Evolutionary conservation across 345 rosid genomes (phyloP).

Genomic region (Rhodamnia argentea): DNA sequence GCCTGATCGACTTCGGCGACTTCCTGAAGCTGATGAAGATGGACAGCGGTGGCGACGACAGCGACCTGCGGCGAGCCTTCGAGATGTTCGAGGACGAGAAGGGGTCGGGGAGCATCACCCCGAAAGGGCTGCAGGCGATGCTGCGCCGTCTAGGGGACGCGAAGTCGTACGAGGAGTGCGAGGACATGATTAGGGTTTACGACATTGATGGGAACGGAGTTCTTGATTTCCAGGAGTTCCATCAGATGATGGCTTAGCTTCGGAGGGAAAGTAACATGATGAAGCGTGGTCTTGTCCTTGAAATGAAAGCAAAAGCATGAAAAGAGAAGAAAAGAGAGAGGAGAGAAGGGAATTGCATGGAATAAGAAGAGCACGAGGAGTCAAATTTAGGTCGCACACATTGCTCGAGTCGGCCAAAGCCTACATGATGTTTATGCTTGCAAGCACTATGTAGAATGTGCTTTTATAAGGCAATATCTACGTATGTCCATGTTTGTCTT

Average conservation of each 20-base stretch:
- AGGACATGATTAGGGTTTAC: conserved; percentile 63
- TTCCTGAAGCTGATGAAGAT: conserved; percentile 50
- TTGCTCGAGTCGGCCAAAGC: not conserved
- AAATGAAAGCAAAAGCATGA: not conserved
- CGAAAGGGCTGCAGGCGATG: conserved; percentile 68
- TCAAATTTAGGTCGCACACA: not conserved
- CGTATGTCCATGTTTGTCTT: not conserved
- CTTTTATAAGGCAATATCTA: not conserved
- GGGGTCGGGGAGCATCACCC: conserved; percentile 71
- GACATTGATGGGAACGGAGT: conserved; percentile 83
- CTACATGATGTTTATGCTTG: not conserved
- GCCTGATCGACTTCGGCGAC: conserved; percentile 52
- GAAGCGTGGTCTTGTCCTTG: not conserved
- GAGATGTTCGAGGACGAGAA: conserved; percentile 83
- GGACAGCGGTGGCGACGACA: conserved; percentile 2
- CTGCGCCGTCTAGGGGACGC: conserved; percentile 57
- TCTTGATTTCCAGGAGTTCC: conserved; percentile 75
- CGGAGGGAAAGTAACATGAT: not conserved
- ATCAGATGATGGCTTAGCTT: conserved; percentile 57
- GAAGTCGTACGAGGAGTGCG: conserved; percentile 62
- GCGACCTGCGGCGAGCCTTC: conserved; percentile 51
- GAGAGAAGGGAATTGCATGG: not conserved
- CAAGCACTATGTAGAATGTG: not conserved
- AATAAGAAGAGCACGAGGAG: not conserved
- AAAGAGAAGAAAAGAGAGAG: not conserved